Evolutionary conservation across 1,284 basidiomycete species (phyloP).

Genomic region (Hymenochaete sp.): DNA sequence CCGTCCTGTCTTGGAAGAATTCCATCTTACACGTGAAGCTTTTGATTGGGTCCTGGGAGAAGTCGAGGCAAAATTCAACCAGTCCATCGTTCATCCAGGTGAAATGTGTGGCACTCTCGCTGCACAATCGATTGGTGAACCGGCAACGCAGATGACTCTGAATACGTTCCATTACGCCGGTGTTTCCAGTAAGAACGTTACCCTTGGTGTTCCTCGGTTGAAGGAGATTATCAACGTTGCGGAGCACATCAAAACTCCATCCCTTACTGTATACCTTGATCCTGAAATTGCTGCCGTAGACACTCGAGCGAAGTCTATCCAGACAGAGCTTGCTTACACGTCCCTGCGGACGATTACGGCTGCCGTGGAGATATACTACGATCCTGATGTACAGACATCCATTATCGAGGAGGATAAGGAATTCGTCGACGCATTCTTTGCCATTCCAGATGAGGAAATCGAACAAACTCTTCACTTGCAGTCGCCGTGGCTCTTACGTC

Average conservation of each 20-base stretch:
- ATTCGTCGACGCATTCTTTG: slow-evolving; percentile 99
- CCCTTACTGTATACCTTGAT: slow-evolving; percentile 83
- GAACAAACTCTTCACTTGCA: slow-evolving; percentile 86
- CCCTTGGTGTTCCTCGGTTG: slow-evolving; percentile 93
- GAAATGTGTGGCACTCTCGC: slow-evolving; percentile 99
- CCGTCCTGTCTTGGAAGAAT: slow-evolving; percentile 77
- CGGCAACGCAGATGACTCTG: slow-evolving; percentile 97
- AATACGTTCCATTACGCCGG: slow-evolving; percentile 99
- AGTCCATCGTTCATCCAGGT: slow-evolving; percentile 84
- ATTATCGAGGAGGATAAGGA: slow-evolving; percentile 94
- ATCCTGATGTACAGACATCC: slow-evolving; percentile 87
- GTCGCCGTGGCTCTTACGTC: slow-evolving; percentile 95
- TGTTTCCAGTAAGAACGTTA: slow-evolving; percentile 97
- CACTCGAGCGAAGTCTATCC: slow-evolving; percentile 73
- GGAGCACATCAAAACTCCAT: slow-evolving; percentile 97
- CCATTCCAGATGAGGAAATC: slow-evolving; percentile 96
- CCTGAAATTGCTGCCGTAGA: slow-evolving; percentile 59
- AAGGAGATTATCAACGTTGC: slow-evolving; percentile 99
- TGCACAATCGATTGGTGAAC: slow-evolving; percentile 98
- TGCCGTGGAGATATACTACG: slow-evolving; percentile 97
- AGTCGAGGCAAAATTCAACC: slow-evolving; percentile 91
- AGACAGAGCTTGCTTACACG: slow-evolving; percentile 91
- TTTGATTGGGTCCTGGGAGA: slow-evolving; percentile 98
- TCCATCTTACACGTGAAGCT: slow-evolving; percentile 82
- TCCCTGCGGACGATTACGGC: slow-evolving; percentile 92